Evolutionary conservation across 108 stramenopile genomes (phyloP).

Genomic region (Nitzschia palea): DNA sequence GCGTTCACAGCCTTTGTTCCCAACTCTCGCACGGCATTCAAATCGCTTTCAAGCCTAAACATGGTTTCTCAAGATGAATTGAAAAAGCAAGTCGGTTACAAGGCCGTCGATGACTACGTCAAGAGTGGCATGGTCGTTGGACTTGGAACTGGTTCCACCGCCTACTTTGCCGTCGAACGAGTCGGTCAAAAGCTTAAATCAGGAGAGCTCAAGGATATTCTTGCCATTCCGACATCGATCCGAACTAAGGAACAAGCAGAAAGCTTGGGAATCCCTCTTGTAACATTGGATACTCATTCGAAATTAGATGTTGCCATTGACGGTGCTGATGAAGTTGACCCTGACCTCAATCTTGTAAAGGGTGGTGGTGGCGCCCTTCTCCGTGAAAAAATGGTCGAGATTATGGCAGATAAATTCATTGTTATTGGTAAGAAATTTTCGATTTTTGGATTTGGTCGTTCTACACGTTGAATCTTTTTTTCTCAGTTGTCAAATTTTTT

Average conservation of each 20-base stretch:
- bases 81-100: slow-evolving; percentile 90
- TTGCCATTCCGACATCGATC: slow-evolving; percentile 96
- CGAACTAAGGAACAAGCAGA: slow-evolving; percentile 97
- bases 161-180: slow-evolving; percentile 98
- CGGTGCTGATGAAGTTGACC: slow-evolving; percentile 98
- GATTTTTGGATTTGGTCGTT: not conserved
- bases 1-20: slow-evolving; percentile 31
- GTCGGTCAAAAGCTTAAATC: slow-evolving; percentile 88
- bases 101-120: slow-evolving; percentile 92
- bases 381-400: slow-evolving; percentile 97
- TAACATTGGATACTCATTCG: slow-evolving; percentile 92
- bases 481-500: not conserved
- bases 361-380: slow-evolving; percentile 96
- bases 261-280: slow-evolving; percentile 90
- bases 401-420: slow-evolving; percentile 81
- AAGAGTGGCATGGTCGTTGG: slow-evolving; percentile 97
- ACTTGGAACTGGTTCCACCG: slow-evolving; percentile 98
- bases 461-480: not conserved
- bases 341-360: slow-evolving; percentile 95
- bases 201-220: slow-evolving; percentile 92
- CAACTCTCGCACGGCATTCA: slow-evolving; percentile 1
- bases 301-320: slow-evolving; percentile 98
- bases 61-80: slow-evolving; percentile 82
- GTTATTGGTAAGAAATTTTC: slow-evolving; percentile 61
- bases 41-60: slow-evolving; percentile 12